phyloP scores from a whole-genome alignment of 148 eudicot species.

The Cornus controversa region DNA sequence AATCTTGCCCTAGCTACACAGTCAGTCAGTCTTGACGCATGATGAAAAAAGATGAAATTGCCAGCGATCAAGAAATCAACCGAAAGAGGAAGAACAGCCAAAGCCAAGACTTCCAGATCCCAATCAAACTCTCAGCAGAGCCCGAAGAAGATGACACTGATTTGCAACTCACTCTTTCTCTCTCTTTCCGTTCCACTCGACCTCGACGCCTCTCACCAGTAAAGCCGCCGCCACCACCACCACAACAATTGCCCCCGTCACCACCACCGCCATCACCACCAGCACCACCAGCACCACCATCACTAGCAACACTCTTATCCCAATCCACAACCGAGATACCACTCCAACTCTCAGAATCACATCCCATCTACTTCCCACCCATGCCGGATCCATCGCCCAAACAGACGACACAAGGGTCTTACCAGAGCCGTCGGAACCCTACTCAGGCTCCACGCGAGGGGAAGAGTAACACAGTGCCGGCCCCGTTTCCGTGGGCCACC shows the following conservation, averaged over 20 bases:
- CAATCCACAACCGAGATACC: neutral
- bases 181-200: neutral
- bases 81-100: neutral
- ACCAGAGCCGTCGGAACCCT: constrained; percentile 11
- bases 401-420: neutral
- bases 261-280: constrained; percentile 3
- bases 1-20: too few species aligned
- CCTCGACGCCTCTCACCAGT: neutral
- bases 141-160: constrained; percentile 4
- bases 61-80: neutral
- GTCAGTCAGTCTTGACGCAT: neutral
- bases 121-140: neutral
- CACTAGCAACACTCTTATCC: neutral
- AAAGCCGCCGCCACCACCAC: neutral
- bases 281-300: neutral
- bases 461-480: constrained; percentile 20
- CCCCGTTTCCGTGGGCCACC: constrained; percentile 67
- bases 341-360: neutral
- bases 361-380: neutral
- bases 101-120: constrained; percentile 2
- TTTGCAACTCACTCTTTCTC: constrained; percentile 8
- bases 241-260: neutral
- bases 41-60: neutral
- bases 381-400: too few species aligned
- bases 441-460: constrained; percentile 15